These are phyloP conservation scores for Saccharomycopsis javanensis DNA, from an alignment of 805 yeast species.

Conservation along the genomic window DNA sequence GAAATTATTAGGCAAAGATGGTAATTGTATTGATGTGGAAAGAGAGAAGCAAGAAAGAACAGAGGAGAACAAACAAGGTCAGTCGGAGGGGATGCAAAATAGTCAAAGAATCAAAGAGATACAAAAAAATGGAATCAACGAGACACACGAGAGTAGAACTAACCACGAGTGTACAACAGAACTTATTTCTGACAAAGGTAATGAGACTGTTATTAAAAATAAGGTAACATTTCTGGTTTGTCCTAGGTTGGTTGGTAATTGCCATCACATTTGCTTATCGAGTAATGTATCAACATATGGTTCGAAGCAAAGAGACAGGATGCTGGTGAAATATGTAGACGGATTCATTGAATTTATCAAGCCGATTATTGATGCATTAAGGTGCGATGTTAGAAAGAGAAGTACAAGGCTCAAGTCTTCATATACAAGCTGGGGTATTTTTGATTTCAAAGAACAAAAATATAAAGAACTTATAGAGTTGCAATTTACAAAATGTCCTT, in stretches of 20 bases:
- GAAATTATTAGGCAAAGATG: no score
- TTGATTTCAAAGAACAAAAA: neutral
- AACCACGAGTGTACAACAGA: no score
- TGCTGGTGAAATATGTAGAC: neutral
- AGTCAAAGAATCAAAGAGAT: no score
- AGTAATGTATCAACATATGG: no score
- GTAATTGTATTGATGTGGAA: no score
- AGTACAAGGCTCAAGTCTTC: neutral
- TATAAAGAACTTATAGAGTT: neutral
- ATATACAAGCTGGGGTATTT: neutral
- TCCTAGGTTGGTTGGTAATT: neutral
- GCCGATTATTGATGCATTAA: neutral
- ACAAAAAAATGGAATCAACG: no score
- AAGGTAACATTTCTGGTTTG: neutral
- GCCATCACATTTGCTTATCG: neutral
- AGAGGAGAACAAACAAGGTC: no score
- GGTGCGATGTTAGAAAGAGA: neutral
- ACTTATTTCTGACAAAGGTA: no score
- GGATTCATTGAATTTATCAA: neutral
- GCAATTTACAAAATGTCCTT: neutral
- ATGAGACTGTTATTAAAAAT: no score
- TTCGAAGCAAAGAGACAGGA: neutral
- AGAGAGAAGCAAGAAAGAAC: neutral
- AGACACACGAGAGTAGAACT: no score
- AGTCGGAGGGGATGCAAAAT: no score